Evolutionary conservation across 345 rosid genomes (phyloP).

Genomic region (Streptanthus diversifolius): DNA sequence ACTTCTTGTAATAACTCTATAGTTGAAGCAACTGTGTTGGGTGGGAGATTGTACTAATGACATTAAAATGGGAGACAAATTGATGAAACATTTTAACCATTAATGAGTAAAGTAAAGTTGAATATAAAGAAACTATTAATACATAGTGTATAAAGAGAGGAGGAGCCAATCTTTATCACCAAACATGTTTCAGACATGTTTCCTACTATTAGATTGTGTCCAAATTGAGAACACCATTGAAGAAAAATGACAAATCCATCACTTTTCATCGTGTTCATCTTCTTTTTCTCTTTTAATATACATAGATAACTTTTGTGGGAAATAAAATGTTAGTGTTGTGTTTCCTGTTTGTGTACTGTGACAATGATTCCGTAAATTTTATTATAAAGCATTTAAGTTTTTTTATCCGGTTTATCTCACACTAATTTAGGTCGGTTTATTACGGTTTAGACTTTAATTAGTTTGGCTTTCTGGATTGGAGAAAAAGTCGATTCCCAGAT

Average conservation of each 20-base stretch:
- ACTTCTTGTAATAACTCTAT: slow-evolving; percentile 22
- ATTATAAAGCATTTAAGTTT: not conserved
- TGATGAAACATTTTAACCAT: slow-evolving; percentile 24
- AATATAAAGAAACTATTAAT: slow-evolving; percentile 23
- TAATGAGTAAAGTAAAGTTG: slow-evolving; percentile 27
- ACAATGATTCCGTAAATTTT: slow-evolving; percentile 19
- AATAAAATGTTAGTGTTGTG: slow-evolving; percentile 23
- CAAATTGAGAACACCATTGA: slow-evolving; percentile 30
- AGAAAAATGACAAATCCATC: not conserved
- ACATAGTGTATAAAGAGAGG: slow-evolving; percentile 23
- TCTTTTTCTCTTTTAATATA: not conserved
- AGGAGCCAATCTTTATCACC: slow-evolving; percentile 31
- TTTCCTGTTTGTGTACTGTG: slow-evolving; percentile 23
- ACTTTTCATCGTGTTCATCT: slow-evolving; percentile 32
- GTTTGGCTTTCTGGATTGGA: not conserved
- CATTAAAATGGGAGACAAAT: slow-evolving; percentile 34
- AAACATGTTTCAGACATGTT: slow-evolving; percentile 39
- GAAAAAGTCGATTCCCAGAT: not conserved
- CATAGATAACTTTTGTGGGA: slow-evolving; percentile 21
- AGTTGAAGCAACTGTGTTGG: slow-evolving; percentile 33
- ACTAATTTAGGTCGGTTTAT: not conserved
- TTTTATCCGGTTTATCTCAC: not conserved
- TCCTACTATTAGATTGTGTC: slow-evolving; percentile 32
- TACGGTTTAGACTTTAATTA: not conserved
- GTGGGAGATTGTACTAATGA: slow-evolving; percentile 33